Evolutionary conservation across 108 stramenopile species (phyloP), one percentile per base, ranked within the genome.

Genomic region (Poteriospumella lacustris): DNA sequence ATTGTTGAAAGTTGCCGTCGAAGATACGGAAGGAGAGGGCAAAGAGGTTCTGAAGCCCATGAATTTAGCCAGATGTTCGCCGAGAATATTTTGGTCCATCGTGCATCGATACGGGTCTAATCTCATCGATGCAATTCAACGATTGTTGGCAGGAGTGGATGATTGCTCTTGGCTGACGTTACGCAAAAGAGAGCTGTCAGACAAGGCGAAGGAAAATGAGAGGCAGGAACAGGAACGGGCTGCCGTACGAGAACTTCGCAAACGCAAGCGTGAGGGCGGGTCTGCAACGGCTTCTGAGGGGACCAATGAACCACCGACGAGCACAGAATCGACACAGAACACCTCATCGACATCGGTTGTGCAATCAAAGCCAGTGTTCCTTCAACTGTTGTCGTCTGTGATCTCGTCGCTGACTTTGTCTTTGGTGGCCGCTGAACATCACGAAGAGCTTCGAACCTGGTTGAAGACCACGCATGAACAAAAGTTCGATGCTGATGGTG

Each of bases 61-160:
- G 33, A 64, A 64, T 24, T 24, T 64, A 3, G 28, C 60, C 15
- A 64, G 36, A 24, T 3, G 9, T 5, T 64, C 60, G 31, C 60
- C 60, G 15, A 26, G 60, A 5, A 64, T 64, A 5, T 64, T 64
- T 33, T 64, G 60, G 60, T 64, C 60, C 9, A 26, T 64, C 24
- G 60, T 64, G 29, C 15, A 64, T 24, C 60, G 36, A 5, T 64
- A 12, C 31, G 60, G 60, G 9, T 34, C 9, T 24, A 24, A 64
- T 64, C 15, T 64, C 60, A 24, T 64, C 12, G 33, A 64, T 31
- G 15, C 60, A 19, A 24, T 64, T 5, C 9, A 3, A 24, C 9
- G 3, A 31, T 34, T 64, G 3, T 31, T 64, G 31, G 36, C 12
- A 3, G 60, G 36, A 12, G 36, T 64, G 9, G 31, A 64, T 64